Evolutionary conservation across 208 protist genomes (phyloP).

Genomic region (Phytomonas sp.): DNA sequence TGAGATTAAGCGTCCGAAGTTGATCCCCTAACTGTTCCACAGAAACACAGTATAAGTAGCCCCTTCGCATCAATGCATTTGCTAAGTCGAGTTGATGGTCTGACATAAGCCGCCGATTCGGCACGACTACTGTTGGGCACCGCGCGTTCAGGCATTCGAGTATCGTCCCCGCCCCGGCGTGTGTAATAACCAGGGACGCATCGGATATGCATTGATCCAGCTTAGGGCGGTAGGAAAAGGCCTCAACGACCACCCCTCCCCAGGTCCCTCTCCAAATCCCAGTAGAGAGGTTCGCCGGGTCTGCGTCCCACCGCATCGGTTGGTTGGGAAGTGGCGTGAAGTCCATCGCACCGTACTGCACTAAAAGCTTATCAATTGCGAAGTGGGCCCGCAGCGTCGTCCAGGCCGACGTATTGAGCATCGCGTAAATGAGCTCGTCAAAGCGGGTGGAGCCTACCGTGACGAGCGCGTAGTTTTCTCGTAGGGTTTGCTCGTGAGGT

Average conservation of each 20-base stretch:
- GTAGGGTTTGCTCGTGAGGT: background rate
- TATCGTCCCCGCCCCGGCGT: conserved; percentile 90
- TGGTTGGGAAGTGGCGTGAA: background rate
- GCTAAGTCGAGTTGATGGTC: conserved; percentile 87
- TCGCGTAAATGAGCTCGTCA: conserved; percentile 41
- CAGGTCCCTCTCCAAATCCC: background rate
- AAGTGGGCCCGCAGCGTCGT: conserved; percentile 24
- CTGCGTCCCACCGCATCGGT: background rate
- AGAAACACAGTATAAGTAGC: conserved; percentile 62
- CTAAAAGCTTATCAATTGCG: conserved; percentile 43
- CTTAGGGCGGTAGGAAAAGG: conserved; percentile 57
- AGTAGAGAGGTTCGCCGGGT: background rate
- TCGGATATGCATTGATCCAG: conserved; percentile 36
- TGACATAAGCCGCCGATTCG: conserved; percentile 81
- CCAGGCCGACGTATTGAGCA: conserved; percentile 32
- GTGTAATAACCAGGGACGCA: conserved; percentile 70
- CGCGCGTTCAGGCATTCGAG: conserved; percentile 68
- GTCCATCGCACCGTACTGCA: conserved; percentile 66
- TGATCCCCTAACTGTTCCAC: conserved; percentile 26
- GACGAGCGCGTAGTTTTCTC: conserved; percentile 52
- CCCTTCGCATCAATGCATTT: conserved; percentile 25
- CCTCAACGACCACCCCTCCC: conserved; percentile 39
- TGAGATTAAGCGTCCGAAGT: conserved; percentile 33
- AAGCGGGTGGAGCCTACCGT: conserved; percentile 88
- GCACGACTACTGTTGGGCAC: conserved; percentile 66